Evolutionary conservation across 768 basidiomycete species (phyloP).

Genomic region (Coprinopsis sp.): DNA sequence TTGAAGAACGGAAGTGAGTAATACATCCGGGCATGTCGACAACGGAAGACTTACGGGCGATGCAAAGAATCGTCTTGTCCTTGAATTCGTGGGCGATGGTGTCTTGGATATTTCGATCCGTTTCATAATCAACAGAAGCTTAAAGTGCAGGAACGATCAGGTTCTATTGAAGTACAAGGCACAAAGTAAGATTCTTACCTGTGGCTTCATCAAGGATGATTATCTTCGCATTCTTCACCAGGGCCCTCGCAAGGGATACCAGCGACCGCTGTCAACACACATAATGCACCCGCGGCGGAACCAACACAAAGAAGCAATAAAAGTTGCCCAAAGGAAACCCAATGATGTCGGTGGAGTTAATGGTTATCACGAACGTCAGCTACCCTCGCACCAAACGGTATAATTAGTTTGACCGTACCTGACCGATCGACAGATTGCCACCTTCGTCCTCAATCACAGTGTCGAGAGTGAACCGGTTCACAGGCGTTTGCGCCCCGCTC

Average conservation of each 20-base stretch:
- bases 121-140: slow-evolving; percentile 89
- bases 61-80: slow-evolving; percentile 82
- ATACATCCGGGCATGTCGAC: neutral
- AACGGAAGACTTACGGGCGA: slow-evolving; percentile 59
- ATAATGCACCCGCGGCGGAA: neutral
- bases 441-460: slow-evolving; percentile 85
- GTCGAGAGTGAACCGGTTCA: slow-evolving; percentile 76
- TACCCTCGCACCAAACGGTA: neutral
- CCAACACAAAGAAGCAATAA: neutral
- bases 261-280: slow-evolving; percentile 55
- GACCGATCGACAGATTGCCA: slow-evolving; percentile 73
- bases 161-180: neutral
- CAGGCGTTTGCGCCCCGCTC: slow-evolving; percentile 40
- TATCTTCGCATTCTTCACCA: slow-evolving; percentile 81
- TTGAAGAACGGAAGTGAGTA: slow-evolving; percentile 15
- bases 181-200: slow-evolving; percentile 29
- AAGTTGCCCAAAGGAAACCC: slow-evolving; percentile 1
- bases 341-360: neutral
- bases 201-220: slow-evolving; percentile 91
- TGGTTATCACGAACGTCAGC: neutral
- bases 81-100: slow-evolving; percentile 83
- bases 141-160: slow-evolving; percentile 4
- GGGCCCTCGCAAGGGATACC: slow-evolving; percentile 82
- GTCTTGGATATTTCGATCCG: slow-evolving; percentile 86
- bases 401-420: slow-evolving; percentile 26